Percentiles rank a stretch among this genome's conserved stretches.
Conservation (phyloP, 441 rosid species). For the Gossypium trilobum region DNA sequence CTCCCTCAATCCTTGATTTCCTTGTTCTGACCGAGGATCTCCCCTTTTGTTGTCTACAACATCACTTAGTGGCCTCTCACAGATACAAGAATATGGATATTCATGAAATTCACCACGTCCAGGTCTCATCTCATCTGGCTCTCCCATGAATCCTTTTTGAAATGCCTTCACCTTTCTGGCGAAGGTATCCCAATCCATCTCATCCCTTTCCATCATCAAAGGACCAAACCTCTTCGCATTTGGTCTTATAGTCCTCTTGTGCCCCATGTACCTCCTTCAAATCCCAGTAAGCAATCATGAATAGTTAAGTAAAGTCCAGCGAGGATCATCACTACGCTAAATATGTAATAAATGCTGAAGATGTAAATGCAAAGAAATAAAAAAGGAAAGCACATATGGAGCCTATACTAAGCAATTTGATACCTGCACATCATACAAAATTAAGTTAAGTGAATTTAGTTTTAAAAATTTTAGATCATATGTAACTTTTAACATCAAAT, state of each 20-base stretch:
- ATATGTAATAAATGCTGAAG: neutral
- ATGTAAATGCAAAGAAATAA: neutral
- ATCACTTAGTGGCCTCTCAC: slow-evolving; percentile 48
- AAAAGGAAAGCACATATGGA: neutral
- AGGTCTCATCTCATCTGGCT: slow-evolving; percentile 81
- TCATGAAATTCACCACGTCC: slow-evolving; percentile 91
- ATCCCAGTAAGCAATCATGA: slow-evolving; percentile 2
- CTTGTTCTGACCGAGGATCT: slow-evolving; percentile 11
- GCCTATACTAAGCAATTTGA: neutral
- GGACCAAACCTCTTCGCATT: slow-evolving; percentile 82
- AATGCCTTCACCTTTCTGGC: slow-evolving; percentile 68
- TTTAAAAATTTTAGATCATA: neutral
- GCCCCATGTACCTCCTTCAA: slow-evolving; percentile 84
- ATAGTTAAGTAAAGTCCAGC: slow-evolving; percentile 13
- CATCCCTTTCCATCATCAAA: slow-evolving; percentile 52
- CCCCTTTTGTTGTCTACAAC: slow-evolving; percentile 22
- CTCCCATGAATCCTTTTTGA: slow-evolving; percentile 97
- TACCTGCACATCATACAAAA: neutral
- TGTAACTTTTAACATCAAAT: neutral
- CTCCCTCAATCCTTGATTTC: slow-evolving; percentile 17
- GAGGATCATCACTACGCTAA: neutral
- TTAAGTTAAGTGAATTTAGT: too few relatives aligned
- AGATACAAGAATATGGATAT: slow-evolving; percentile 74
- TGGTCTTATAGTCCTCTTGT: slow-evolving; percentile 89
- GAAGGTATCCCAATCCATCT: slow-evolving; percentile 76